Evolutionary conservation across 1,139 yeast genomes (phyloP).

Genomic region (Blastobotrys apis): DNA sequence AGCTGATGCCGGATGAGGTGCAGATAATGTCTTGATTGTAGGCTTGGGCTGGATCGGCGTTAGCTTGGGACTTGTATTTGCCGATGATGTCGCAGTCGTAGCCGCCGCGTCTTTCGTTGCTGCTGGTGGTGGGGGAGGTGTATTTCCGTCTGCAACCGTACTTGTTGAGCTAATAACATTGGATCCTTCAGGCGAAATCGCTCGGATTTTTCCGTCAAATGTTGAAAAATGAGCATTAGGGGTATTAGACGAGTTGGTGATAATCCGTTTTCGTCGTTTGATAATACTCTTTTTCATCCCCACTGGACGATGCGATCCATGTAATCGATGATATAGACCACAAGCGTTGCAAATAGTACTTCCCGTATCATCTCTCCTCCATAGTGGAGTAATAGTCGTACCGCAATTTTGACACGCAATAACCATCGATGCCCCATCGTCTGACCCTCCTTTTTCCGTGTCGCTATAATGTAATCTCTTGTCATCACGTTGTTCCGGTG

Average conservation of each 20-base stretch:
- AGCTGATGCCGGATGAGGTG: too few species aligned
- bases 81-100: conserved; percentile 1
- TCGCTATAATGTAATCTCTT: not conserved
- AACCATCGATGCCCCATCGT: conserved; percentile 8
- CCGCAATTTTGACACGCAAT: conserved; percentile 80
- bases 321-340: conserved; percentile 73
- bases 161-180: too few species aligned
- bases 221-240: conserved; percentile 13
- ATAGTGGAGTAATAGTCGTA: conserved; percentile 78
- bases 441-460: not conserved
- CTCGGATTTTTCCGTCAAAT: conserved; percentile 4
- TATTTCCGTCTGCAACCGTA: not conserved
- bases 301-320: conserved; percentile 75
- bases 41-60: conserved; percentile 8
- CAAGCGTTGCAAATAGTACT: conserved; percentile 86
- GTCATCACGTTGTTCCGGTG: not conserved
- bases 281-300: conserved; percentile 69
- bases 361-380: conserved; percentile 81
- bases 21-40: not conserved
- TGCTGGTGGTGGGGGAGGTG: conserved; percentile 9
- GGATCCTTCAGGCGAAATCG: conserved; percentile 1
- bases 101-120: conserved; percentile 1
- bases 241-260: conserved; percentile 10
- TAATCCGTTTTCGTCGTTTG: conserved; percentile 60
- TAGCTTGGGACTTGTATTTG: conserved; percentile 7